Conservation (phyloP, 257 asterid genomes). For the Nicotiana noctiflora region DNA sequence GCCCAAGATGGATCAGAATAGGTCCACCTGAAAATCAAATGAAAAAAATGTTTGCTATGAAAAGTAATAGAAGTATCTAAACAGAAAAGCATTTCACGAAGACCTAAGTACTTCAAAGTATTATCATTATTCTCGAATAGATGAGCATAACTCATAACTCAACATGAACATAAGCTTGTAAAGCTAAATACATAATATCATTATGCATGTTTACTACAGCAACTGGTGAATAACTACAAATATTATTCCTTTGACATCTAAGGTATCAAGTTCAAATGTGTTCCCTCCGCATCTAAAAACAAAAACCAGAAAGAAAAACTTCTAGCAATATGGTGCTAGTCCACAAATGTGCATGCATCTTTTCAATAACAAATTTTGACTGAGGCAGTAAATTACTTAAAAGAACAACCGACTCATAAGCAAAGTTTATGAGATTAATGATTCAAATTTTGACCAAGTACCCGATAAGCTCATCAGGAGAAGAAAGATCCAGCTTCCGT, state of each 20-base stretch:
- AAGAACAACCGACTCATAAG: not conserved
- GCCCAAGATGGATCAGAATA: slow-evolving; percentile 84
- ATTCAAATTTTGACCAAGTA: slow-evolving; percentile 22
- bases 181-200: not conserved
- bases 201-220: not conserved
- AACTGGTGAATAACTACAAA: not conserved
- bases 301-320: not conserved
- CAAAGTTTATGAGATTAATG: not conserved
- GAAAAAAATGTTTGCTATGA: too few relatives aligned
- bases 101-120: not conserved
- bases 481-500: slow-evolving; percentile 46
- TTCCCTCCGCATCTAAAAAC: not conserved
- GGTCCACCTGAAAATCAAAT: slow-evolving; percentile 53
- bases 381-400: not conserved
- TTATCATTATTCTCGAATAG: not conserved
- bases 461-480: slow-evolving; percentile 87
- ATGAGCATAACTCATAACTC: not conserved
- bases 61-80: not conserved
- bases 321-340: not conserved
- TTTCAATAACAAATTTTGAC: not conserved
- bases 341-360: not conserved
- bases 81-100: not conserved
- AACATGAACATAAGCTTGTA: not conserved
- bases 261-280: not conserved
- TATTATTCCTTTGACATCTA: not conserved